phyloP scores from a whole-genome alignment of 2,329 filamentous ascomycete species.

The Ophiostoma tasmaniense region DNA sequence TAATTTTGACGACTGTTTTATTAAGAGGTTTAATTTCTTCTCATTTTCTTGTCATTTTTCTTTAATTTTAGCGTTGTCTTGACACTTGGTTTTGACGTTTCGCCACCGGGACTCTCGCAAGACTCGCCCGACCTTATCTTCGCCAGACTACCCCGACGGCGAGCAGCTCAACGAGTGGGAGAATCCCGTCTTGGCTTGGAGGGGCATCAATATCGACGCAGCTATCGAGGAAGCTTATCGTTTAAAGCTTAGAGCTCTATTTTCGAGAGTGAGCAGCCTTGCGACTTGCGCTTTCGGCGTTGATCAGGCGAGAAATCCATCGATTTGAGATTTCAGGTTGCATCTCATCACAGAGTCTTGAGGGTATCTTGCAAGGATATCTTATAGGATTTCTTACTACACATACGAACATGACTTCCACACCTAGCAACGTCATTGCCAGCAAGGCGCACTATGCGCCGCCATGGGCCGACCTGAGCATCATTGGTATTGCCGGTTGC shows the following conservation, averaged over 20 bases:
- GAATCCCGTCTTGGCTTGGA: neutral
- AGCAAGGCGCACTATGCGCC: constrained; percentile 72
- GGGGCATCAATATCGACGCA: neutral
- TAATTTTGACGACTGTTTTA: neutral
- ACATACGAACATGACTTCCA: constrained; percentile 2
- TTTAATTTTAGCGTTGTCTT: neutral
- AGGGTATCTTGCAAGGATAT: neutral
- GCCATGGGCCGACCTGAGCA: constrained; percentile 92
- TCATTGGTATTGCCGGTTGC: constrained; percentile 91
- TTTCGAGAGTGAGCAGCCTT: neutral
- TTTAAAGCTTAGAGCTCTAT: neutral
- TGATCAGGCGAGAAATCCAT: neutral
- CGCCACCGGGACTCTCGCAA: neutral
- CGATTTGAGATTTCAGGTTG: neutral
- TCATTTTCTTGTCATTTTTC: neutral
- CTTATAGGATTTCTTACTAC: neutral
- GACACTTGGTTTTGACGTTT: neutral
- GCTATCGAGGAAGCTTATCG: neutral
- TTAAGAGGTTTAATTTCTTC: neutral
- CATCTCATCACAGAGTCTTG: no score
- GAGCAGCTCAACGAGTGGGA: neutral
- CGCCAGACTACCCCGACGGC: neutral
- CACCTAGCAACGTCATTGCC: constrained; percentile 36
- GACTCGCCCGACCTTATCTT: neutral
- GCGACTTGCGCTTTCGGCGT: neutral